Conservation (phyloP, 2,329 filamentous ascomycete species). For the Colletotrichum neosansevieriae region DNA sequence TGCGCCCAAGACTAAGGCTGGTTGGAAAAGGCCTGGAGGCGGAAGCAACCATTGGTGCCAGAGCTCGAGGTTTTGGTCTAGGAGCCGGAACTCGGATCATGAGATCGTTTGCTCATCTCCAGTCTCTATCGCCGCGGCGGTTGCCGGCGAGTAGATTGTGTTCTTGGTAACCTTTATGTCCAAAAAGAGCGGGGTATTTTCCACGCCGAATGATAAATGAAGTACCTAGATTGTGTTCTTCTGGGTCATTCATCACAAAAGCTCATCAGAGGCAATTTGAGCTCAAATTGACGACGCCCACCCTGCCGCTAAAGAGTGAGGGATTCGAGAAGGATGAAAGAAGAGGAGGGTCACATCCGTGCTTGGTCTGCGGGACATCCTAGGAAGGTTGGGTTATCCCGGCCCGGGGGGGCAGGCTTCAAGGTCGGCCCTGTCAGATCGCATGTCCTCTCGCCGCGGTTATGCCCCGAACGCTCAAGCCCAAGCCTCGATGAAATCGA, state of each 20-base stretch:
- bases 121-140: conserved; percentile 50
- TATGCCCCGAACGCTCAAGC: conserved; percentile 12
- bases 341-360: conserved; percentile 40
- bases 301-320: conserved; percentile 23
- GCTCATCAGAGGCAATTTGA: conserved; percentile 34
- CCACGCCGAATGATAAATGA: no score
- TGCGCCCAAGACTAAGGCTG: conserved; percentile 40
- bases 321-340: conserved; percentile 39
- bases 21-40: conserved; percentile 37
- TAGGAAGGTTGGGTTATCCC: conserved; percentile 29
- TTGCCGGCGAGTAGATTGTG: conserved; percentile 6
- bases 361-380: conserved; percentile 37
- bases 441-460: conserved; percentile 33
- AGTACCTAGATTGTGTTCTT: no score
- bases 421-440: conserved; percentile 31
- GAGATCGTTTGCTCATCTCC: neutral
- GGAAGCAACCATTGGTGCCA: neutral
- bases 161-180: no score
- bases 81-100: conserved; percentile 60
- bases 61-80: conserved; percentile 55
- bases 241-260: conserved; percentile 23
- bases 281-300: conserved; percentile 35
- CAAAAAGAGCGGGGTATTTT: no score
- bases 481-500: conserved; percentile 35
- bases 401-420: conserved; percentile 27